Evolutionary conservation across 192 early-diverging fungal genomes (phyloP), one percentile per base, ranked within the genome.

Genomic region (Entrophospora sp.): DNA sequence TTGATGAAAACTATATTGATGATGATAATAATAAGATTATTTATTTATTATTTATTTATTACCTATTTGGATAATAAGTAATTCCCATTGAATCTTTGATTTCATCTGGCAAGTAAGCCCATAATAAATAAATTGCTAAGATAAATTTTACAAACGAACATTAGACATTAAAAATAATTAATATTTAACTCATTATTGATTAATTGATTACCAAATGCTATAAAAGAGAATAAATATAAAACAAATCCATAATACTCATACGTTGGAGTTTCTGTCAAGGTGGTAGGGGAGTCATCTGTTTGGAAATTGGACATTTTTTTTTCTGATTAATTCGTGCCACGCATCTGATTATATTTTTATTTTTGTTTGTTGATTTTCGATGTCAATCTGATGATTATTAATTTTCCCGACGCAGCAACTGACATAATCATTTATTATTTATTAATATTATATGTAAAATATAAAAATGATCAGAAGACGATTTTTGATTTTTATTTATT

Each of bases 181-280:
- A 7, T 38, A 34, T 27, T 57, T 37, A n/a, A 18, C 51, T 36
- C 5, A 2, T 31, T 20, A 69, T 7, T n/a, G 20, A 48, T 18
- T 48, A n/a, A 12, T 31, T 36, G 2, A 52, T 58, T 77, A 66
- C 83, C 84, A 69, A 89, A 87, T 12, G 78, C 76, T 12, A 89
- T 84, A 66, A 89, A 83, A 3, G 92, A 89, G 3, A 83, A 80
- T 16, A 94, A 77, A 57, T 94, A 94, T 34, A 92, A 71, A 0
- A 89, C 89, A 74, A 94, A 94, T 18, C 92, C 92, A 71, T 92
- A 92, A 75, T 91, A 92, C 62, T 93, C 91, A 69, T 85, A 87
- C 0, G 86, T 82, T 13, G 88, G 88, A 10, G 84, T 90, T 45
- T 86, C 87, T 37, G 81, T 81, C 37, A 79, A 25, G 1, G 69